Conservation (phyloP, 768 basidiomycete species). For the Leccinellum rugosiceps region DNA sequence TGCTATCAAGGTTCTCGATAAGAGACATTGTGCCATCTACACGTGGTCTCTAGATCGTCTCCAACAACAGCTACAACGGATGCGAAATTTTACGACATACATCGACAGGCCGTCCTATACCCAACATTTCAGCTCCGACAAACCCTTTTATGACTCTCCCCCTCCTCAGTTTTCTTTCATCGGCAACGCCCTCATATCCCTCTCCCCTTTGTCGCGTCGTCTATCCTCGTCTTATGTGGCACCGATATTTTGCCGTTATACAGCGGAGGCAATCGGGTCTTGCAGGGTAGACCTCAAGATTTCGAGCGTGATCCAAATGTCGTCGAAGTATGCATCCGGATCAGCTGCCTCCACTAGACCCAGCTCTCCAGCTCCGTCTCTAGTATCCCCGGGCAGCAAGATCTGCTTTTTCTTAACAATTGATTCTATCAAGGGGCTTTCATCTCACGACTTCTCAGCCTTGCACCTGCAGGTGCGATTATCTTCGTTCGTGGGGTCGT, state of each 20-base stretch:
- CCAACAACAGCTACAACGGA: conserved; percentile 84
- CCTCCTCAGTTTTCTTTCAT: conserved; percentile 91
- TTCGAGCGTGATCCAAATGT: conserved; percentile 58
- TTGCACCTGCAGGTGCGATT: conserved; percentile 87
- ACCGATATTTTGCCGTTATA: conserved; percentile 92
- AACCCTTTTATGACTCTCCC: conserved; percentile 88
- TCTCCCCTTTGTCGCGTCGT: conserved; percentile 76
- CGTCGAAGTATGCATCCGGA: conserved; percentile 55
- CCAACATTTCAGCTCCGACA: conserved; percentile 89
- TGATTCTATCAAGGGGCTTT: conserved; percentile 85
- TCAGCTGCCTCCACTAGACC: conserved; percentile 70
- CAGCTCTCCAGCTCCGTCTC: conserved; percentile 67
- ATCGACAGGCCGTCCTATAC: conserved; percentile 92
- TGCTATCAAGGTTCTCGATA: conserved; percentile 89
- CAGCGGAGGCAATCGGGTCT: conserved; percentile 92
- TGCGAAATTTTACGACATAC: conserved; percentile 89
- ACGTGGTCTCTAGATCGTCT: conserved; percentile 89
- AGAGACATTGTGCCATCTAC: conserved; percentile 81
- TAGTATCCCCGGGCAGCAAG: conserved; percentile 73
- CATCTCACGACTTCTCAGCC: conserved; percentile 83
- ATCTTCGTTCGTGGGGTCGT: conserved; percentile 79
- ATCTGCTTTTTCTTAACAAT: conserved; percentile 82
- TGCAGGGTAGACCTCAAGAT: conserved; percentile 86
- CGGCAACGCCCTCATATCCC: conserved; percentile 79
- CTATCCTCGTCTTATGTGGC: conserved; percentile 71